Conservation (phyloP, 164 flowering plant genomes). For the Vitis amurensis region DNA sequence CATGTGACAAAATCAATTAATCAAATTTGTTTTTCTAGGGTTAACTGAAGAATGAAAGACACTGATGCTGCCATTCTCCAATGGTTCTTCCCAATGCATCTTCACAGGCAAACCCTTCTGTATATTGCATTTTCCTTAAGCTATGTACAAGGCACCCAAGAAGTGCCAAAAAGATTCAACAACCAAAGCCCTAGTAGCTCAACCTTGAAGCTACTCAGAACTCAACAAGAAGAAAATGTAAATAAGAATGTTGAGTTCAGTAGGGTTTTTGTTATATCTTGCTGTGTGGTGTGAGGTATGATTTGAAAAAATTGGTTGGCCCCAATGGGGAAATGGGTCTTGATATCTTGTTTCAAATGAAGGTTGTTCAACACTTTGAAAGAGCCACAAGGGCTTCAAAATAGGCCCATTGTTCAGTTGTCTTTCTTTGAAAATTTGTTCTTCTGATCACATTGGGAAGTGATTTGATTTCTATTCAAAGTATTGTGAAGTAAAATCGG, state of each 20-base stretch:
- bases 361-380: no score
- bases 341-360: no score
- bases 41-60: not conserved
- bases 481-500: no score
- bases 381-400: no score
- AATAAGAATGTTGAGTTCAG: slow-evolving; percentile 15
- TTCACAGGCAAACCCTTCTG: slow-evolving; percentile 15
- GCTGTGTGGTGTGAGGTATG: no score
- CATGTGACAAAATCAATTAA: no score
- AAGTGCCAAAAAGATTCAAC: slow-evolving; percentile 4
- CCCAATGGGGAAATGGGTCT: no score
- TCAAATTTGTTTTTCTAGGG: slow-evolving; percentile 8
- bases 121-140: slow-evolving; percentile 6
- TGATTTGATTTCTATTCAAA: no score
- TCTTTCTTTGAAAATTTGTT: no score
- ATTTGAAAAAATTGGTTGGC: no score
- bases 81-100: not conserved
- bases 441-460: no score
- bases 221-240: slow-evolving; percentile 7
- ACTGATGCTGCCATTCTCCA: not conserved
- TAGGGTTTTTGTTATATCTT: not conserved
- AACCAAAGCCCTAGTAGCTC: slow-evolving; percentile 1
- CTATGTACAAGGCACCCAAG: not conserved
- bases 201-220: slow-evolving; percentile 3
- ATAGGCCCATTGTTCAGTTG: no score